Percentiles rank a stretch among this genome's conserved stretches.
Conservation (phyloP, 139 green algal species). For the Desmodesmus armatus region DNA sequence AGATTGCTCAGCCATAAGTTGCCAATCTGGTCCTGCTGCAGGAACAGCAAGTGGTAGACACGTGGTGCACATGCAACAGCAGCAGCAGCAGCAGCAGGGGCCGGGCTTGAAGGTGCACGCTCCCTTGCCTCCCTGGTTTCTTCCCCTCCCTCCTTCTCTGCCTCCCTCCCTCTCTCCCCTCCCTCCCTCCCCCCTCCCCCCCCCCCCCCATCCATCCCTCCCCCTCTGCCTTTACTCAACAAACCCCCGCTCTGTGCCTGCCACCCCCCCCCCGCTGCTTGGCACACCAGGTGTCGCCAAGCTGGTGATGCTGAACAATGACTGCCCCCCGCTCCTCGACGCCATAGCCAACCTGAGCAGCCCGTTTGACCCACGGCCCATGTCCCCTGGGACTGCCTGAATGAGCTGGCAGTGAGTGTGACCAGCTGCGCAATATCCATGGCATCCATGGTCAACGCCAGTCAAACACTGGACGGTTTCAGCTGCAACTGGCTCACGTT, state of each 20-base stretch:
- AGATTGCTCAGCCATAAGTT: too few relatives aligned
- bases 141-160: too few relatives aligned
- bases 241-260: too few relatives aligned
- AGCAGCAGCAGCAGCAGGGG: neutral
- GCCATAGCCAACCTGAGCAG: neutral
- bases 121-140: too few relatives aligned
- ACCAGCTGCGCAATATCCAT: constrained; percentile 21
- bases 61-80: neutral
- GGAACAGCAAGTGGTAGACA: neutral
- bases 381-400: constrained; percentile 35
- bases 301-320: neutral
- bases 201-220: too few relatives aligned
- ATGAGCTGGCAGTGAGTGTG: constrained; percentile 1
- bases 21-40: too few relatives aligned
- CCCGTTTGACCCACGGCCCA: constrained; percentile 18
- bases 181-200: too few relatives aligned
- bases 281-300: neutral
- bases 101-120: too few relatives aligned
- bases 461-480: neutral
- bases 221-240: too few relatives aligned
- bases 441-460: neutral
- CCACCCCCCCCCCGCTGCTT: too few relatives aligned
- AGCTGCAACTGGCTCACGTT: constrained; percentile 29
- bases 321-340: neutral
- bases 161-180: too few relatives aligned